Conservation (phyloP, 768 basidiomycete genomes). For the Naganishia kalamii region DNA sequence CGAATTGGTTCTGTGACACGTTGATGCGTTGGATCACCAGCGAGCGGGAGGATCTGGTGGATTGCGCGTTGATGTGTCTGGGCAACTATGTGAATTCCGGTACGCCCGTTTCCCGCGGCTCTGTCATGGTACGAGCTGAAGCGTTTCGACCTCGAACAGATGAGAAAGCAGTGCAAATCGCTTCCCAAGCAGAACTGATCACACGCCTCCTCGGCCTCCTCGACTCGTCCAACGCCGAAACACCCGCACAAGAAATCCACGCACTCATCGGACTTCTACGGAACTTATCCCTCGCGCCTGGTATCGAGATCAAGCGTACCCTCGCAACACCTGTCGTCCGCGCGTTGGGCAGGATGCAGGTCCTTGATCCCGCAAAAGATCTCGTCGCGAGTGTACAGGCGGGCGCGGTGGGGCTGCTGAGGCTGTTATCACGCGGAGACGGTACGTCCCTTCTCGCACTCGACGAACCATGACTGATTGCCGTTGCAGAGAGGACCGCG, state of each 20-base stretch:
- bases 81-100: background rate
- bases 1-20: background rate
- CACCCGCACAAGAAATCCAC: background rate
- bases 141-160: background rate
- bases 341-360: background rate
- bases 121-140: too few relatives aligned
- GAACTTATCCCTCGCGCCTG: background rate
- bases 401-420: background rate
- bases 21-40: background rate
- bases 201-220: background rate
- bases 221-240: background rate
- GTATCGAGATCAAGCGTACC: background rate
- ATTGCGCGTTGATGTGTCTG: slow-evolving; percentile 2
- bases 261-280: background rate
- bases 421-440: background rate
- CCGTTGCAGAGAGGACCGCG: background rate
- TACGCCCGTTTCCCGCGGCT: background rate
- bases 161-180: background rate
- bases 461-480: background rate
- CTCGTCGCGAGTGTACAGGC: background rate
- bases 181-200: background rate
- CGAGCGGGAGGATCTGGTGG: background rate
- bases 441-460: background rate
- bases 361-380: background rate
- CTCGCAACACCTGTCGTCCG: background rate